Evolutionary conservation across 495 filamentous ascomycete species (phyloP), one percentile per base, ranked within the genome.

Genomic region (Podospora pseudopauciseta): DNA sequence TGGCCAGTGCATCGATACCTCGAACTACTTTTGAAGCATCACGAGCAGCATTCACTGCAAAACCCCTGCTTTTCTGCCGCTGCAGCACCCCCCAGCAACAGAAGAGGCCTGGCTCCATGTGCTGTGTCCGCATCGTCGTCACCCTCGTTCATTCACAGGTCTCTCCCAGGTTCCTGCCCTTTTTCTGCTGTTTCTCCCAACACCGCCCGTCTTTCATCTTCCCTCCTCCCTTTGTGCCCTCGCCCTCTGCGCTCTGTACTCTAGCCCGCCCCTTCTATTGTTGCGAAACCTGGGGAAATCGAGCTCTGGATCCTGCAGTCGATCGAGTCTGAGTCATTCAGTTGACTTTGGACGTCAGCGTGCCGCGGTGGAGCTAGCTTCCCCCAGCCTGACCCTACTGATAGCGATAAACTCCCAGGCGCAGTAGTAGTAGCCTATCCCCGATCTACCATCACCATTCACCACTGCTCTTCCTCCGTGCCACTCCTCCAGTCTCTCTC

Each of bases 261-360:
- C 32, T 26, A 67, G 39, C 30, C 30, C 54, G 11, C 53, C 16
- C 56, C 34, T 63, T 5, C 58, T 65, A 27, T 54, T 58, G 56
- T 53, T 32, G 63, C 7, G 34, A 30, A 65, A 60, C 30, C 60
- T 23, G 27, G 20, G 11, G 62, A 60, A 56, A 3, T n/a, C 53
- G 3, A 28, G 34, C 65, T 39, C 32, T 66, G 13, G 4, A 32
- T 39, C 57, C 68, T 65, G 74, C 70, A 68, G 64, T 64, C 65
- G 60, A 64, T 73, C 74, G 68, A 68, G 69, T 77, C 77, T 76
- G 77, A 79, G 77, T 79, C 77, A 79, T 79, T 77, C 67, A 73
- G 56, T 77, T 76, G 77, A 75, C 69, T 70, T 77, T 73, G 75
- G 75, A 77, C 76, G 72, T 77, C 75, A 77, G 70, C 63, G 59